A percentile compares a stretch with the other conserved stretches of the same genome.
Conservation (phyloP, 75 land plant species). For the Selaginella tamariscina region DNA sequence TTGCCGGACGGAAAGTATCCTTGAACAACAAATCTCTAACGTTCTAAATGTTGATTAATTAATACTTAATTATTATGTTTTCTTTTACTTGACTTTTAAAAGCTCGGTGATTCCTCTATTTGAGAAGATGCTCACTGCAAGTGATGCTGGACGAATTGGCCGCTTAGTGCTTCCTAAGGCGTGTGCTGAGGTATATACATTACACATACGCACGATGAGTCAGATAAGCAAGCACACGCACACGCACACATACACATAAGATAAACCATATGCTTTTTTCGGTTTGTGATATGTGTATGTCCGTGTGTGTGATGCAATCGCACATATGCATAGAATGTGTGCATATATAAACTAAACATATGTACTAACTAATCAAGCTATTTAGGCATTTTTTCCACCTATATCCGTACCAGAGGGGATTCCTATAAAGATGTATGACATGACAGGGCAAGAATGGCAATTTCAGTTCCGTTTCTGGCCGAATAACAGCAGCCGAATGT, state of each 20-base stretch:
- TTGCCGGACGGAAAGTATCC: background rate
- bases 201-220: background rate
- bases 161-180: slow-evolving; percentile 94
- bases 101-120: slow-evolving; percentile 75
- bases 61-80: background rate
- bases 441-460: slow-evolving; percentile 72
- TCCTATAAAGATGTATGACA: slow-evolving; percentile 68
- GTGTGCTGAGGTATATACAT: slow-evolving; percentile 72
- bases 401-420: slow-evolving; percentile 85
- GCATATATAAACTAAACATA: no score
- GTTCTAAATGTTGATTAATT: no score
- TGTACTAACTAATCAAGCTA: background rate
- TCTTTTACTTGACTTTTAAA: background rate
- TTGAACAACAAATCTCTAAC: background rate
- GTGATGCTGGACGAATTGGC: slow-evolving; percentile 94
- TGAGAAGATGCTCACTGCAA: slow-evolving; percentile 88
- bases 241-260: no score
- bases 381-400: slow-evolving; percentile 82
- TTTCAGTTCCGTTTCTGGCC: slow-evolving; percentile 96
- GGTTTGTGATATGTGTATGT: no score
- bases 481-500: slow-evolving; percentile 94
- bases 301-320: no score
- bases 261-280: no score
- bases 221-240: no score
- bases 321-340: no score